Conservation (phyloP, 495 filamentous ascomycete species). For the Trichocladium antarcticum region DNA sequence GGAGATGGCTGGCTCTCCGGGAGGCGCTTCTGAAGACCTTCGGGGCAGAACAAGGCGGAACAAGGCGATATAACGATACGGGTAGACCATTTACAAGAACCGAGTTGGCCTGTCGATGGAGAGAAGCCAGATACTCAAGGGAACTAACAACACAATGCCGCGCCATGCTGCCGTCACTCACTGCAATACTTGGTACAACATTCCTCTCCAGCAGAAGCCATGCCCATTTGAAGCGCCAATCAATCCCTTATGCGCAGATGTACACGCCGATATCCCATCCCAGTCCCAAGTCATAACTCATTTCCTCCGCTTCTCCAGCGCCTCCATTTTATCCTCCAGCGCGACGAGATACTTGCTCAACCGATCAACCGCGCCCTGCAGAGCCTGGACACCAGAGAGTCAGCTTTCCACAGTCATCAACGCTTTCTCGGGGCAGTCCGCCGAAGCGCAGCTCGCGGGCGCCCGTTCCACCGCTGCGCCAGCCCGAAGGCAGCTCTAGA, state of each 20-base stretch:
- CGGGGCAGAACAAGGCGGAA: no score
- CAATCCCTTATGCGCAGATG: neutral
- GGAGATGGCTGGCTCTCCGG: no score
- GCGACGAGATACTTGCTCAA: constrained; percentile 71
- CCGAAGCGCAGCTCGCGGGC: no score
- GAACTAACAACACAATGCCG: neutral
- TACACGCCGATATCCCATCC: neutral
- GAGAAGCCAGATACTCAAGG: neutral
- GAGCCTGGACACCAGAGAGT: constrained; percentile 45
- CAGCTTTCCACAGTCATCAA: no score
- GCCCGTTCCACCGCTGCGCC: no score
- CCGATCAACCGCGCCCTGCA: constrained; percentile 78
- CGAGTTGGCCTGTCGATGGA: no score
- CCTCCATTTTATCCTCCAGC: constrained; percentile 72
- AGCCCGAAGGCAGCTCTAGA: neutral
- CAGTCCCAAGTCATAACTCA: constrained; percentile 16
- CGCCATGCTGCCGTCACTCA: neutral
- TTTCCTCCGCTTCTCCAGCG: constrained; percentile 44
- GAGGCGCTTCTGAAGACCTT: no score
- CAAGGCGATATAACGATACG: no score
- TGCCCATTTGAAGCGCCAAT: neutral
- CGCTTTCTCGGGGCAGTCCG: no score
- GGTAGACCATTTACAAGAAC: no score
- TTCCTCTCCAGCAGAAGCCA: neutral
- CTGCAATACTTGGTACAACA: neutral